phyloP scores from a whole-genome alignment of 768 basidiomycete genomes.

The Russula virescens region DNA sequence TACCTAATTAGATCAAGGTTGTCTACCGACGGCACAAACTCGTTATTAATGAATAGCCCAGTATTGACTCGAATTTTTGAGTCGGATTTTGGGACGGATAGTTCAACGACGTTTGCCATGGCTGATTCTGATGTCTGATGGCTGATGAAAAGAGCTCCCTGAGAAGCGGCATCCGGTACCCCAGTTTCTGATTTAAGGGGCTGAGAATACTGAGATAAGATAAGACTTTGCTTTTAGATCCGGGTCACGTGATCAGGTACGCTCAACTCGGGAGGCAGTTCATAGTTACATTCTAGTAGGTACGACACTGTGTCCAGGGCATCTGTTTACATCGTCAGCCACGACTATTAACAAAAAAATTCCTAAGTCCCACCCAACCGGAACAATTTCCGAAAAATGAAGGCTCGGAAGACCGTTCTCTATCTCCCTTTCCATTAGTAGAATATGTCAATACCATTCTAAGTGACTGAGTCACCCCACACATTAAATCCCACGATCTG shows the following conservation, averaged over 20 bases:
- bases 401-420: too few relatives aligned
- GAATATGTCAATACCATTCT: not conserved
- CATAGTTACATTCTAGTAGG: too few relatives aligned
- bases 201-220: not conserved
- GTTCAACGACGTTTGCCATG: slow-evolving; percentile 25
- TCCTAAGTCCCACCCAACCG: too few relatives aligned
- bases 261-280: too few relatives aligned
- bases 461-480: not conserved
- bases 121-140: not conserved
- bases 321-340: too few relatives aligned
- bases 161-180: not conserved
- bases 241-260: not conserved
- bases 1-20: slow-evolving; percentile 61
- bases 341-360: too few relatives aligned
- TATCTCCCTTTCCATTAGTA: not conserved
- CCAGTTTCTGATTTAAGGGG: too few relatives aligned
- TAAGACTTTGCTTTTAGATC: not conserved
- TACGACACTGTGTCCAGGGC: too few relatives aligned
- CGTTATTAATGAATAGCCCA: slow-evolving; percentile 88
- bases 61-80: slow-evolving; percentile 57
- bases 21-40: slow-evolving; percentile 75
- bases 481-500: slow-evolving; percentile 42
- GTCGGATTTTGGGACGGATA: slow-evolving; percentile 29
- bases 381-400: not conserved
- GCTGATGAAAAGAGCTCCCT: not conserved